Evolutionary conservation across 768 basidiomycete genomes (phyloP), one percentile per base, ranked within the genome.

Genomic region (Fistulinella prunicolor): DNA sequence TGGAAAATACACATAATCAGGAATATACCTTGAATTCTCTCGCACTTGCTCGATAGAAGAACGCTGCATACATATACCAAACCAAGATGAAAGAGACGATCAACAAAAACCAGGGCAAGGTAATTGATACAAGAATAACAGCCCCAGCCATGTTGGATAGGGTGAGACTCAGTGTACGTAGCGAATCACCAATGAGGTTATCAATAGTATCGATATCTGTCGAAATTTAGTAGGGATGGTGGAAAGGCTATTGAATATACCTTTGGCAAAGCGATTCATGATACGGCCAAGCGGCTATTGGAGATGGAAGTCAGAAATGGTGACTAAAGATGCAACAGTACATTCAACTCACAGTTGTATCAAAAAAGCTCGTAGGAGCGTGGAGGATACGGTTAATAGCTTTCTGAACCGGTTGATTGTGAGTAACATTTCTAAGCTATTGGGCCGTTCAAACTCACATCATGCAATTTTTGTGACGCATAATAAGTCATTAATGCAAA

Each of bases 351-450:
- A 84, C 83, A 6, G 87, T 89, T 2, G 85, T 92, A 61, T 94
- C 93, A 61, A 92, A 94, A 71, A 92, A 94, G 7, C 81, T 82
- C 85, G 90, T 92, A 0, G 91, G 91, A 1, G 90, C 89, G 62
- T 83, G 80, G 77, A 94, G 79, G 40, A 93, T 78, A 19, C 84
- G 79, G 8, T 72, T 67, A 46, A 89, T 78, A 5, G 88, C 82
- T 50, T 67, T 69, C 82, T 85, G 35, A 39, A 42, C 39, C n/a
- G 35, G 38, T 47, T 23, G 9, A 23, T 36, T n/a, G n/a, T 42
- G 3, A 24, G 29, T 20, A 9, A 30, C 10, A 12, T 19, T 43
- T 23, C n/a, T 35, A 34, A 16, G 9, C 14, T 4, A 24, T 10
- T 5, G 3, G 46, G 28, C 3, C 12, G 16, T 7, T n/a, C 17